Conservation (phyloP, 805 yeast genomes). For the Wickerhamiella brachini region DNA sequence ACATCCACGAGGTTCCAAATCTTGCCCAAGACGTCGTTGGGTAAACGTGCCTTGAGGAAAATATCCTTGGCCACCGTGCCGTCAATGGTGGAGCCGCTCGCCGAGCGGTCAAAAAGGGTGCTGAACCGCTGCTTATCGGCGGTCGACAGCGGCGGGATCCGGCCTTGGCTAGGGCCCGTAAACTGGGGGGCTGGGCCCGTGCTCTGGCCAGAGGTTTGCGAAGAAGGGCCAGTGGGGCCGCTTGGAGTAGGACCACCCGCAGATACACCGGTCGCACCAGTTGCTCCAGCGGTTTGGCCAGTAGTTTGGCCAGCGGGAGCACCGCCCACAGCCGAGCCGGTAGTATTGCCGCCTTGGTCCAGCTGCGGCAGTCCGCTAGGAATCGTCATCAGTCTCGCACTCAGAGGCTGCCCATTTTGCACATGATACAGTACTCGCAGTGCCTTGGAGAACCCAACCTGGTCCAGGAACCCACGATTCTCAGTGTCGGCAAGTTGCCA, state of each 20-base stretch:
- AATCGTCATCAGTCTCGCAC: slow-evolving; percentile 36
- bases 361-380: slow-evolving; percentile 57
- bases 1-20: slow-evolving; percentile 85
- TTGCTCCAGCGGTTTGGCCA: too few species aligned
- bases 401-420: slow-evolving; percentile 55
- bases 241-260: too few species aligned
- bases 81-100: slow-evolving; percentile 48
- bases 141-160: slow-evolving; percentile 25
- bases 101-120: slow-evolving; percentile 52
- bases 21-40: slow-evolving; percentile 62
- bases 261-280: too few species aligned
- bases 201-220: too few species aligned
- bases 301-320: slow-evolving; percentile 5
- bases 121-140: slow-evolving; percentile 26
- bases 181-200: slow-evolving; percentile 1
- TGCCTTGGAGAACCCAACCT: slow-evolving; percentile 69
- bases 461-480: slow-evolving; percentile 72
- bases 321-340: slow-evolving; percentile 7
- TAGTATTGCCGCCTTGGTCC: slow-evolving; percentile 15
- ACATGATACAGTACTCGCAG: slow-evolving; percentile 81
- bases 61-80: slow-evolving; percentile 79
- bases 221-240: too few species aligned
- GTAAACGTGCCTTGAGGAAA: slow-evolving; percentile 76
- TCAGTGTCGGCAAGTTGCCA: slow-evolving; percentile 93
- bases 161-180: slow-evolving; percentile 8